phyloP scores from a whole-genome alignment of 345 rosid genomes.

The Garcia nutans region DNA sequence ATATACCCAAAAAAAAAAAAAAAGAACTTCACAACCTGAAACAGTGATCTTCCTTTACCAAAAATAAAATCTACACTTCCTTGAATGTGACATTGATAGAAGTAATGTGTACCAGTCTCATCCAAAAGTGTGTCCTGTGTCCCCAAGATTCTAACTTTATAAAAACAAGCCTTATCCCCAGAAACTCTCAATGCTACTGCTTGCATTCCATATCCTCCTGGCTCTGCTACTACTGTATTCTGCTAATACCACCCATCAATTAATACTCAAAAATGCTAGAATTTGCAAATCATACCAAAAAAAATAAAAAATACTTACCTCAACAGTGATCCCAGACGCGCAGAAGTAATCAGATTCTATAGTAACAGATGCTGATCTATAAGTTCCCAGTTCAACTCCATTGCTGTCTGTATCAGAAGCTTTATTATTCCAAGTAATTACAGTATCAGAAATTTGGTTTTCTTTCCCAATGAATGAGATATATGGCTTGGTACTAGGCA shows the following conservation, averaged over 20 bases:
- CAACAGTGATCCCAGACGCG: constrained; percentile 75
- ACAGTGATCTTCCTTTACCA: constrained; percentile 73
- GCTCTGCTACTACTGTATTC: constrained; percentile 71
- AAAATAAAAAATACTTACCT: constrained; percentile 37
- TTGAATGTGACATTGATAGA: constrained; percentile 60
- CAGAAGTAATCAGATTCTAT: constrained; percentile 75
- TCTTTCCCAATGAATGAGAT: constrained; percentile 72
- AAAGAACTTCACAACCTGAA: constrained; percentile 42
- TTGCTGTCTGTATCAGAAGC: constrained; percentile 58
- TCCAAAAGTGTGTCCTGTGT: constrained; percentile 90
- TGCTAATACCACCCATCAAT: constrained; percentile 31
- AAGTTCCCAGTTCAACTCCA: constrained; percentile 66
- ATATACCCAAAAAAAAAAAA: not conserved
- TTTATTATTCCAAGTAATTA: constrained; percentile 68
- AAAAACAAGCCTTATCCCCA: constrained; percentile 79
- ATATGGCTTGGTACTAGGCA: constrained; percentile 66
- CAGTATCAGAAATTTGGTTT: constrained; percentile 37
- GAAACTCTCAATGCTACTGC: constrained; percentile 73
- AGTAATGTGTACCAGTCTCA: constrained; percentile 79
- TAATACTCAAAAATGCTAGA: not conserved
- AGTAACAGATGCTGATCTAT: constrained; percentile 66
- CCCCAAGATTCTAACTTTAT: constrained; percentile 64
- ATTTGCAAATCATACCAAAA: not conserved
- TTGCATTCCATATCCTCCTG: constrained; percentile 73
- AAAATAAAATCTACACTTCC: constrained; percentile 87